Conservation (phyloP, 768 basidiomycete species). For the Amanita muscaria region DNA sequence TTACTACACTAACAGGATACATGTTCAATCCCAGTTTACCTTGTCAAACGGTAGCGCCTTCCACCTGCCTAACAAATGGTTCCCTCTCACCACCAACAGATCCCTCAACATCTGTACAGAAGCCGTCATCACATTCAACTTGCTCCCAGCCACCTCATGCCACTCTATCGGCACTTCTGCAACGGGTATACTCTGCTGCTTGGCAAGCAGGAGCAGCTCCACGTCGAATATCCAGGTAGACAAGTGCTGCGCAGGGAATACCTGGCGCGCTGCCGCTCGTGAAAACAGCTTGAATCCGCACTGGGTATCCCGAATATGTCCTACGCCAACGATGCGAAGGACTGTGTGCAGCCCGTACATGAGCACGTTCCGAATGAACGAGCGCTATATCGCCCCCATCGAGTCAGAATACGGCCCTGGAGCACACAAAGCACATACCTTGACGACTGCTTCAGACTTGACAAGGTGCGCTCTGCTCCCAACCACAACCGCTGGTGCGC, state of each 20-base stretch:
- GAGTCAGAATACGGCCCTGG: neutral
- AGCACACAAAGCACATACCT: slow-evolving; percentile 39
- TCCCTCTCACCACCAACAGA: slow-evolving; percentile 73
- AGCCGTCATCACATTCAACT: slow-evolving; percentile 78
- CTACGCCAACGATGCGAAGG: slow-evolving; percentile 81
- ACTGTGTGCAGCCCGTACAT: slow-evolving; percentile 93
- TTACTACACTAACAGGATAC: no score
- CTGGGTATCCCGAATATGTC: slow-evolving; percentile 88
- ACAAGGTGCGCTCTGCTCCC: slow-evolving; percentile 93
- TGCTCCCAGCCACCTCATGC: slow-evolving; percentile 92
- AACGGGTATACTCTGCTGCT: slow-evolving; percentile 69
- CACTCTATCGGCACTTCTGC: slow-evolving; percentile 84
- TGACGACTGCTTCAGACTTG: slow-evolving; percentile 86
- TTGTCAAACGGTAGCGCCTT: slow-evolving; percentile 12
- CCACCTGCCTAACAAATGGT: slow-evolving; percentile 78
- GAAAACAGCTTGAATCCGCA: slow-evolving; percentile 97
- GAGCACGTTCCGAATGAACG: slow-evolving; percentile 78
- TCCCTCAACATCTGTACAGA: slow-evolving; percentile 87
- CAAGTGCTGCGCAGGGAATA: slow-evolving; percentile 85
- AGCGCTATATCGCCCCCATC: slow-evolving; percentile 68
- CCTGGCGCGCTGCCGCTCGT: slow-evolving; percentile 65
- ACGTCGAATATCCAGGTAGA: slow-evolving; percentile 96
- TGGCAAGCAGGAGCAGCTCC: slow-evolving; percentile 81
- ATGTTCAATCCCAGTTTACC: neutral
- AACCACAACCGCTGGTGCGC: slow-evolving; percentile 57